Base-by-base conservation (phyloP, 148 eudicot genomes). In the Pharnaceum exiguum region DNA sequence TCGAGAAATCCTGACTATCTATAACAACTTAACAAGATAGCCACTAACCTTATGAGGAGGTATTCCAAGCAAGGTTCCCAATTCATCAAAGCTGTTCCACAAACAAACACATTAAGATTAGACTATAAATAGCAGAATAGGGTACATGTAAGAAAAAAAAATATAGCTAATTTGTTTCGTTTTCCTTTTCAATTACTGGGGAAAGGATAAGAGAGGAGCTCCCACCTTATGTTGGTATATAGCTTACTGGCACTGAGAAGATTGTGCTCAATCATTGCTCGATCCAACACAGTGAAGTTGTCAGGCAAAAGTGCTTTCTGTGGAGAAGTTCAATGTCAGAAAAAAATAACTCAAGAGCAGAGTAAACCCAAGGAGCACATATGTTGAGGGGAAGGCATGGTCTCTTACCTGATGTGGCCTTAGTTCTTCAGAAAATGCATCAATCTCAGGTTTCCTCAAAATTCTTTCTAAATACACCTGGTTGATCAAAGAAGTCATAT, bases 241-340 rank as follows among this genome's bases (percentile, higher is more conserved):
- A 93, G 83, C 83, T 93, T 93, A 80, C 99, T 93, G 28, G 96
- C 96, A 73, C 99, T 93, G 65, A 83, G 72, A 44, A 93, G 99
- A 84, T 93, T 93, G 71, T 93, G 99, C 79, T 93, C 96, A 65
- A 93, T 89, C 96, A 93, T 93, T 51, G 99, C 96, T 77, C 99
- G 96, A 69, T 93, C 99, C 44, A 93, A 72, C 72, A 93, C 99
- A 53, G 95, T 93, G 58, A 86, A 82, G 51, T 89, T 93, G 74
- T 93, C 99, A 0, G 99, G 99, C 66, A 93, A 45, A 69, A 82
- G 80, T 18, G 96, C 96, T 89, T 89, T 78, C 99, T 93, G 96
- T 57, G 30, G 39, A 10, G 55, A 49, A 44, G 43, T 48, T 33
- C 53, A 57, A 38, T 26, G 52, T 51, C 28, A 33, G 43, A 36